Evolutionary conservation across 169 alveolate species (phyloP).

Genomic region (Cryptosporidium canis): DNA sequence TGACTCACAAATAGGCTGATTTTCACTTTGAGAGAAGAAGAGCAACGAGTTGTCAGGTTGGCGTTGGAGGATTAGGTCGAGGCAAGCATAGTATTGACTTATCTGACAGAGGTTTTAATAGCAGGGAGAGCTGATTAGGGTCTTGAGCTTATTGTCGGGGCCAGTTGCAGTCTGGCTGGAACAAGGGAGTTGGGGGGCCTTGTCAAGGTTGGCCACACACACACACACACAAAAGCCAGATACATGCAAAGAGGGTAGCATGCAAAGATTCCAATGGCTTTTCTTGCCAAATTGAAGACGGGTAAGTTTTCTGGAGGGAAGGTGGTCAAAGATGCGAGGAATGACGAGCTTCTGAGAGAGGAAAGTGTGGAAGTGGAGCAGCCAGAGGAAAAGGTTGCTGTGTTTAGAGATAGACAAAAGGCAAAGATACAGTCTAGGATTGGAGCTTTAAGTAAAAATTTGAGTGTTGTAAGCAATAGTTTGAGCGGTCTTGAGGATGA

Average conservation of each 20-base stretch:
- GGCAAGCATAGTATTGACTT: too few species aligned
- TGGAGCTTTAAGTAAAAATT: not conserved
- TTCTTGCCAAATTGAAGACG: slow-evolving; percentile 18
- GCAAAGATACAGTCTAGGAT: slow-evolving; percentile 1
- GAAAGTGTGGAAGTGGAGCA: not conserved
- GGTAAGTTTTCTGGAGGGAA: not conserved
- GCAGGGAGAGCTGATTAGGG: too few species aligned
- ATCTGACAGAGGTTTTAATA: too few species aligned
- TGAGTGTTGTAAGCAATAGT: not conserved
- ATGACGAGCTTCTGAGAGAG: not conserved
- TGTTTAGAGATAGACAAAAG: slow-evolving; percentile 9
- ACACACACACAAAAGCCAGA: too few species aligned
- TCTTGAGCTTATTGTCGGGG: too few species aligned
- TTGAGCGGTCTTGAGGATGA: slow-evolving; percentile 16
- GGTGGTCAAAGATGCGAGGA: not conserved
- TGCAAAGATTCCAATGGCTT: slow-evolving; percentile 19
- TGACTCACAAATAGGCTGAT: not conserved
- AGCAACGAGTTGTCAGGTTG: not conserved
- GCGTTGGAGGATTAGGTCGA: too few species aligned
- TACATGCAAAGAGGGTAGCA: too few species aligned
- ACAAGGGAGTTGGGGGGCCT: too few species aligned
- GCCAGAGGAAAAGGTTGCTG: not conserved
- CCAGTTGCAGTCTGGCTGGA: too few species aligned
- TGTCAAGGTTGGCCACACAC: too few species aligned
- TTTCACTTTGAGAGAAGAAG: not conserved